Evolutionary conservation across 768 basidiomycete genomes (phyloP).

Genomic region (Lentinula edodes): DNA sequence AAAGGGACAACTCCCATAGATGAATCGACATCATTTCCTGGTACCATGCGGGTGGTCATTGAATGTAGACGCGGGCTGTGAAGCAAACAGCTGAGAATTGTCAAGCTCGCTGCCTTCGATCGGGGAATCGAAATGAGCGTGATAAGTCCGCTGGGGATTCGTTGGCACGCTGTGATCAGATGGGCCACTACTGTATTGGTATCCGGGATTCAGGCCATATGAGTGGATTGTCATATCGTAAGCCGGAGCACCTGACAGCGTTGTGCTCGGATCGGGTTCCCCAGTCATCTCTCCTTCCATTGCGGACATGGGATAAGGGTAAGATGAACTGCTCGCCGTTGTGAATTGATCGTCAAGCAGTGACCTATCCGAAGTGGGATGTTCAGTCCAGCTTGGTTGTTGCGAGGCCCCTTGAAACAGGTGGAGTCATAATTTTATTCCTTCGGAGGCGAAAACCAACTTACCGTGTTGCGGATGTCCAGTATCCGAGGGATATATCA

Average conservation of each 20-base stretch:
- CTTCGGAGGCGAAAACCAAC: background rate
- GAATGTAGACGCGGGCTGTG: background rate
- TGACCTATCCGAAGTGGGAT: background rate
- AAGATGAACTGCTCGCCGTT: background rate
- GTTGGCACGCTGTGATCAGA: background rate
- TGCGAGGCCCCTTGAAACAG: background rate
- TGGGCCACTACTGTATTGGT: background rate
- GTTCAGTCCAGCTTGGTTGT: background rate
- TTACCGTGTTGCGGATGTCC: background rate
- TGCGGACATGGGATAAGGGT: background rate
- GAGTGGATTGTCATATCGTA: background rate
- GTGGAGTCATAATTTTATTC: background rate
- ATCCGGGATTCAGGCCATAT: background rate
- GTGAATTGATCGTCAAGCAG: background rate
- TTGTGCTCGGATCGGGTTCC: background rate
- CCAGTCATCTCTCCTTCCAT: background rate
- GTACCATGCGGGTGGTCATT: background rate
- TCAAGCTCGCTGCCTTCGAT: background rate
- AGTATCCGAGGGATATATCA: background rate
- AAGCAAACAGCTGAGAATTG: background rate
- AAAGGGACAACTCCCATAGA: too few species aligned
- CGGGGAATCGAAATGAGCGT: background rate
- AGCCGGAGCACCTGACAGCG: background rate
- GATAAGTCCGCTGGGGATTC: background rate
- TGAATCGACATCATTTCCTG: background rate